phyloP scores from a whole-genome alignment of 345 rosid genomes.

The Sapria himalayana region DNA sequence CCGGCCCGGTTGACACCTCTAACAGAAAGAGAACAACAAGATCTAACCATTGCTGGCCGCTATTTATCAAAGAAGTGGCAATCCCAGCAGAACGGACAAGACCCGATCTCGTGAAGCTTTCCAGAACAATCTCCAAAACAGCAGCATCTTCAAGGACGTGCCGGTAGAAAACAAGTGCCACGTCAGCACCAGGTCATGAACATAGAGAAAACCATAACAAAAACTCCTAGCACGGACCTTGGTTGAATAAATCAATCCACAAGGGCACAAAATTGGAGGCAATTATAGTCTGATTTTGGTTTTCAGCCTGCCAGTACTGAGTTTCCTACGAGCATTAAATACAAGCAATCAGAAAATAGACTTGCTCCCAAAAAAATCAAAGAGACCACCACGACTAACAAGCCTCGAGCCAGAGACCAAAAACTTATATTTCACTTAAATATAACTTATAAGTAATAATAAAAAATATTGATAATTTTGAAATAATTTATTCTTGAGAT shows the following conservation, averaged over 20 bases:
- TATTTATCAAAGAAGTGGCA: conserved; percentile 42
- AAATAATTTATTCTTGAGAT: too few species aligned
- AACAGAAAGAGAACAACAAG: too few species aligned
- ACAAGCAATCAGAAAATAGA: too few species aligned
- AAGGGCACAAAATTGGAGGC: conserved; percentile 75
- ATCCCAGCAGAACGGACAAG: conserved; percentile 48
- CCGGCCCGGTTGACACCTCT: too few species aligned
- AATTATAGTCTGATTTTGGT: conserved; percentile 42
- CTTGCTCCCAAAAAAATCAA: too few species aligned
- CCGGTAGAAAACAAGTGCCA: conserved; percentile 6
- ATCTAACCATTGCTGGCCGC: conserved; percentile 71
- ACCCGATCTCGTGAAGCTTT: conserved; percentile 43
- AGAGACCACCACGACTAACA: too few species aligned
- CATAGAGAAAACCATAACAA: neutral
- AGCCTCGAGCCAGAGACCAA: too few species aligned
- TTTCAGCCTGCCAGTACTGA: conserved; percentile 31
- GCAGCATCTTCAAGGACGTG: conserved; percentile 21
- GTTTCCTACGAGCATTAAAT: conserved; percentile 17
- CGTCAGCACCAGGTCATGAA: neutral
- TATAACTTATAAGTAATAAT: too few species aligned
- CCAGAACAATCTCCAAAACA: conserved; percentile 32
- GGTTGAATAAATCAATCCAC: conserved; percentile 52
- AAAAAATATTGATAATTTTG: too few species aligned
- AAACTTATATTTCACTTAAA: too few species aligned
- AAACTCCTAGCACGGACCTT: conserved; percentile 39